phyloP scores from a whole-genome alignment of 805 yeast species.

The Wickerhamiella brachini region DNA sequence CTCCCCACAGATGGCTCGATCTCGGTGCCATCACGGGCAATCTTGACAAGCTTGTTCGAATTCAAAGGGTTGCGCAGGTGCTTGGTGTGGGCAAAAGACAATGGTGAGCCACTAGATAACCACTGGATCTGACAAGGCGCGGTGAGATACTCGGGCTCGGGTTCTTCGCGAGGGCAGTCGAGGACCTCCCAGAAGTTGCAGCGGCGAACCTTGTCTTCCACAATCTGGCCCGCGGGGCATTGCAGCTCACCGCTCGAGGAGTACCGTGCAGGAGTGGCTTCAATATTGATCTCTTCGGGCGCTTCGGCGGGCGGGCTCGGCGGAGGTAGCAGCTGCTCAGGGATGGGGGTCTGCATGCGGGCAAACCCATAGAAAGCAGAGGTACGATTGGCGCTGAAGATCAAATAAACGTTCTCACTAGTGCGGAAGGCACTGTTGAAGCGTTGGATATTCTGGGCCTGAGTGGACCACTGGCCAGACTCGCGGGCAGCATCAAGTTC shows the following conservation, averaged over 20 bases:
- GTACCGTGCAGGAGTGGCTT: slow-evolving; percentile 2
- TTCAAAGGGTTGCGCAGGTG: slow-evolving; percentile 24
- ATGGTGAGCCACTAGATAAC: slow-evolving; percentile 21
- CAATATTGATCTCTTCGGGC: neutral
- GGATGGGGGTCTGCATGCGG: slow-evolving; percentile 23
- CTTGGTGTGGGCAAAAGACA: slow-evolving; percentile 23
- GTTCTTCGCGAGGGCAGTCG: slow-evolving; percentile 13
- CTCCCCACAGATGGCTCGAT: slow-evolving; percentile 26
- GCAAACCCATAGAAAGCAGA: slow-evolving; percentile 30
- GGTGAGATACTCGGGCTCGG: slow-evolving; percentile 23
- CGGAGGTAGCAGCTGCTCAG: neutral
- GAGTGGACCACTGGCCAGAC: slow-evolving; percentile 29
- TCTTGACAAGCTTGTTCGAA: slow-evolving; percentile 27
- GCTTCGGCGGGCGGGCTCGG: neutral
- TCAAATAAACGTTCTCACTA: slow-evolving; percentile 25
- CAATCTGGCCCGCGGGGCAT: slow-evolving; percentile 24
- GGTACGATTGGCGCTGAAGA: slow-evolving; percentile 30
- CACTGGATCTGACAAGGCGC: slow-evolving; percentile 27
- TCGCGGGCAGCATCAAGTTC: slow-evolving; percentile 26
- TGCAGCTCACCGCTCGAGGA: slow-evolving; percentile 9
- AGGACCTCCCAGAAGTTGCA: slow-evolving; percentile 28
- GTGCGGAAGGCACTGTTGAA: slow-evolving; percentile 26
- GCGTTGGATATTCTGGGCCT: slow-evolving; percentile 27
- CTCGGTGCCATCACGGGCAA: slow-evolving; percentile 33
- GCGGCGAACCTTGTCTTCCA: slow-evolving; percentile 25